These are phyloP conservation scores for Austroboletus rostrupii DNA, from an alignment of 1,284 basidiomycete species.

Conservation along the genomic window DNA sequence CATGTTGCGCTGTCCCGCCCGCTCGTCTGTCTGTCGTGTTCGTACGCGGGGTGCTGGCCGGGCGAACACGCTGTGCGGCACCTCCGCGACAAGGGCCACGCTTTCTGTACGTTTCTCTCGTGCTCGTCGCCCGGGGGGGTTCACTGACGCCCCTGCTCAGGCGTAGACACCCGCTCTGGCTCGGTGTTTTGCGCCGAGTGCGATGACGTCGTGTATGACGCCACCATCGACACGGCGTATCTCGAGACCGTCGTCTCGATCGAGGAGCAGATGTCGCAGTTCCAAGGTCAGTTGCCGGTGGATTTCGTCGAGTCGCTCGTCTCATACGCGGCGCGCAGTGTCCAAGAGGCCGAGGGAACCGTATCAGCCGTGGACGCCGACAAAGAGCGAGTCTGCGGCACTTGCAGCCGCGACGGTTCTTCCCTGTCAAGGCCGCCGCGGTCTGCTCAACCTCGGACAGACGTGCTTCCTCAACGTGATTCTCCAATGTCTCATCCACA, in stretches of 20 bases:
- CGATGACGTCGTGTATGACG: conserved; percentile 55
- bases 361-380: conserved; percentile 44
- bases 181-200: conserved; percentile 56
- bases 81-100: conserved; percentile 53
- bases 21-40: conserved; percentile 77
- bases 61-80: conserved; percentile 55
- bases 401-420: conserved; percentile 39
- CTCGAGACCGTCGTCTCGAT: conserved; percentile 37
- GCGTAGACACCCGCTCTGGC: conserved; percentile 55
- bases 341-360: conserved; percentile 39
- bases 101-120: conserved; percentile 51
- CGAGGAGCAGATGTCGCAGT: conserved; percentile 50
- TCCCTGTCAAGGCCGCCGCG: conserved; percentile 76
- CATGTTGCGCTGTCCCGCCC: conserved; percentile 59
- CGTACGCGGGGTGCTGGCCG: conserved; percentile 71
- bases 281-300: conserved; percentile 36
- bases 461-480: conserved; percentile 95
- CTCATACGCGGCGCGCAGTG: conserved; percentile 25
- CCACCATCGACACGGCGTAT: conserved; percentile 39
- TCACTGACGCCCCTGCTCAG: conserved; percentile 32
- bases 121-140: background rate
- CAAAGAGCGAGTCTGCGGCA: conserved; percentile 32
- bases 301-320: too few species aligned
- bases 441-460: conserved; percentile 88
- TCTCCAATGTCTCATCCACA: conserved; percentile 90